Conservation (phyloP, 352 stramenopile species). For the Phytophthora fragariae region DNA sequence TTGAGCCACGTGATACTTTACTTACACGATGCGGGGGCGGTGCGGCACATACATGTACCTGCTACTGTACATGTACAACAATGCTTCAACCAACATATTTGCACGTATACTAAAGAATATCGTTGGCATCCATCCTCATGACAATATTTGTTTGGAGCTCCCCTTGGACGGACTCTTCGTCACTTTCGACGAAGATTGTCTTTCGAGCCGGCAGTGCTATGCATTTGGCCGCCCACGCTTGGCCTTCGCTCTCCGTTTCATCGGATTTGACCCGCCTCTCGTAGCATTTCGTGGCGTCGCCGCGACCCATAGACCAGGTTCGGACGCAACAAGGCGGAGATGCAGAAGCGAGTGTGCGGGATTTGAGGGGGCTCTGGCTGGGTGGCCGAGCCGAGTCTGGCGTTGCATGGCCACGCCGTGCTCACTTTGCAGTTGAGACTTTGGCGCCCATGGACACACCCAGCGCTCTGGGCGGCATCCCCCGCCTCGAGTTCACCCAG, state of each 20-base stretch:
- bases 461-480: constrained; percentile 39
- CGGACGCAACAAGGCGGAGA: constrained; percentile 13
- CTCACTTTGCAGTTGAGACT: constrained; percentile 30
- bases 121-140: too few species aligned
- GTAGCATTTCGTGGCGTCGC: constrained; percentile 24
- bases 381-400: constrained; percentile 24
- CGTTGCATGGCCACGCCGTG: constrained; percentile 30
- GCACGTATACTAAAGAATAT: too few species aligned
- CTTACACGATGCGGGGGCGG: too few species aligned
- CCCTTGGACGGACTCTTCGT: not conserved
- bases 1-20: constrained; percentile 20
- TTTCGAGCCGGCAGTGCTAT: not conserved
- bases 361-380: constrained; percentile 28
- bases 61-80: too few species aligned
- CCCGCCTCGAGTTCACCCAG: constrained; percentile 46
- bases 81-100: too few species aligned
- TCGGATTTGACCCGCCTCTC: constrained; percentile 26
- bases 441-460: constrained; percentile 3
- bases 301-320: constrained; percentile 20
- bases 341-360: constrained; percentile 20
- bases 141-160: too few species aligned
- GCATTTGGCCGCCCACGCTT: not conserved
- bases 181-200: too few species aligned
- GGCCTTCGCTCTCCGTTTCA: constrained; percentile 6
- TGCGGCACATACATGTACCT: not conserved